Conservation (phyloP, 805 yeast genomes). For the Candida endomychidarum region DNA sequence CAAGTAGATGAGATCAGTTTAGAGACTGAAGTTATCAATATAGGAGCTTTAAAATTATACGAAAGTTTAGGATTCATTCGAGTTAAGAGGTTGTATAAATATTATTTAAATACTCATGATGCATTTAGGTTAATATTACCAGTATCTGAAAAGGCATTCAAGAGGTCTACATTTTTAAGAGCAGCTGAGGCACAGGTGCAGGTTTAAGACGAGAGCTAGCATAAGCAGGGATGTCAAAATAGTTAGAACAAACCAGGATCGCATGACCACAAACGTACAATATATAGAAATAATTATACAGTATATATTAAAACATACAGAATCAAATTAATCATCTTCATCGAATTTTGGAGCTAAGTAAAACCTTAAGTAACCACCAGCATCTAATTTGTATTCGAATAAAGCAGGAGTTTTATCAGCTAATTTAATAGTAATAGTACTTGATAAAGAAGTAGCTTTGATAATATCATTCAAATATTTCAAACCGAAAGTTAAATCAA, state of each 20-base stretch:
- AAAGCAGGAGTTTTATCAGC: constrained; percentile 92
- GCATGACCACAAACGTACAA: no score
- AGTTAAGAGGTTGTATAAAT: constrained; percentile 74
- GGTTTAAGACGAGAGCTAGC: no score
- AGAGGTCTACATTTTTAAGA: constrained; percentile 43
- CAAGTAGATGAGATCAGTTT: constrained; percentile 85
- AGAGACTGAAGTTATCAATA: constrained; percentile 86
- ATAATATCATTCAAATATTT: constrained; percentile 89
- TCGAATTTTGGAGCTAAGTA: constrained; percentile 98
- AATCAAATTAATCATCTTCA: constrained; percentile 62
- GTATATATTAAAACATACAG: background rate
- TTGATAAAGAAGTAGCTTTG: constrained; percentile 80
- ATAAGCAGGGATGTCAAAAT: no score
- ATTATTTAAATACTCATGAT: constrained; percentile 90
- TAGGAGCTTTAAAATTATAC: constrained; percentile 65
- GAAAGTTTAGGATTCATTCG: constrained; percentile 76
- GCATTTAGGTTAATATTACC: constrained; percentile 88
- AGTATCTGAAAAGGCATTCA: constrained; percentile 50
- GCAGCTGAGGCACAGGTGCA: background rate
- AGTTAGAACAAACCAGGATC: no score
- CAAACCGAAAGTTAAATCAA: constrained; percentile 85
- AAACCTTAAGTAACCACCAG: constrained; percentile 88
- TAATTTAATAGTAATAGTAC: constrained; percentile 77
- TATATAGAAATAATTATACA: no score
- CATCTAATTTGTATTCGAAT: constrained; percentile 84